Percentiles rank a stretch among this genome's conserved stretches.
Evolutionary conservation across 192 early-diverging fungal genomes (phyloP).

Genomic region (Haplosporangium gracile): DNA sequence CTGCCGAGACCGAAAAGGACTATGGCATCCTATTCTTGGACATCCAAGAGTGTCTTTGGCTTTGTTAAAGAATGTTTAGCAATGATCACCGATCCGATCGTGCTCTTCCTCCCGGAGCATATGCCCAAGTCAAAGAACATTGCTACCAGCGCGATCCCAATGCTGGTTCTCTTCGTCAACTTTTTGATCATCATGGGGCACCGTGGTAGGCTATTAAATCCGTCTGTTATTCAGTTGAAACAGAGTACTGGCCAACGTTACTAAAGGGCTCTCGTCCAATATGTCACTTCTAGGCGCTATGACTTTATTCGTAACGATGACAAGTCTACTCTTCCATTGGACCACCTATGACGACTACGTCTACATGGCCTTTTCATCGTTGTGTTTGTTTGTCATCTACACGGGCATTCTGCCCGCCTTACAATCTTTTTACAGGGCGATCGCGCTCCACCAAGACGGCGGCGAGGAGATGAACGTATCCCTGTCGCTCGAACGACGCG

Average conservation of each 20-base stretch:
- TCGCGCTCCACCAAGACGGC: neutral
- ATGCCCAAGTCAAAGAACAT: neutral
- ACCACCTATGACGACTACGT: slow-evolving; percentile 11
- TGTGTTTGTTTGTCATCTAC: neutral
- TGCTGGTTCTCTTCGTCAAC: neutral
- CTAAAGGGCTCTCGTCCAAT: neutral
- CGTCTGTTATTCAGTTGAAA: neutral
- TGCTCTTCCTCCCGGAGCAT: slow-evolving; percentile 1
- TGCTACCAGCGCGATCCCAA: neutral
- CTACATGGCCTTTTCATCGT: slow-evolving; percentile 6
- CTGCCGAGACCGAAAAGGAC: neutral
- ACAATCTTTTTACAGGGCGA: slow-evolving; percentile 10
- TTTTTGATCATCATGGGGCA: neutral
- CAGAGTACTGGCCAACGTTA: neutral
- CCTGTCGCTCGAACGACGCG: neutral
- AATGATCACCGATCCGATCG: neutral
- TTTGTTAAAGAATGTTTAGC: neutral
- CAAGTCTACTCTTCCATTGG: slow-evolving; percentile 23
- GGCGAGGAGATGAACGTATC: neutral
- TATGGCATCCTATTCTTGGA: neutral
- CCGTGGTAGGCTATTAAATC: neutral
- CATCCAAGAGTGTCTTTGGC: neutral
- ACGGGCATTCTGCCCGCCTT: neutral
- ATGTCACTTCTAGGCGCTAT: neutral
- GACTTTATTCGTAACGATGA: slow-evolving; percentile 8